Evolutionary conservation across 257 asterid genomes (phyloP).

Genomic region (Anisodus acutangulus): DNA sequence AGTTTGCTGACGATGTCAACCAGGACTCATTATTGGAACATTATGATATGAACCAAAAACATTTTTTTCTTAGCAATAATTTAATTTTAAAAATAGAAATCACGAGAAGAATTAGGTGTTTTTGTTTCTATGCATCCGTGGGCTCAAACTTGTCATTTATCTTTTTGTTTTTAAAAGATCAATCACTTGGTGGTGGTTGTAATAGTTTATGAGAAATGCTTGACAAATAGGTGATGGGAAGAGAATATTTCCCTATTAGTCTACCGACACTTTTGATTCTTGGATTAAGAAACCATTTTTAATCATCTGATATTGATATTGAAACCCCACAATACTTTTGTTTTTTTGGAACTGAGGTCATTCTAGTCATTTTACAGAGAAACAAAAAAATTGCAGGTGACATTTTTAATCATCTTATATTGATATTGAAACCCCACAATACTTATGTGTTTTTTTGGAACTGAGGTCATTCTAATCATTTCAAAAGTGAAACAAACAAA

Average conservation of each 20-base stretch:
- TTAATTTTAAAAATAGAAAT: slow-evolving; percentile 36
- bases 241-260: slow-evolving; percentile 30
- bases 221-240: neutral
- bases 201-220: slow-evolving; percentile 26
- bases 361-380: too few relatives aligned
- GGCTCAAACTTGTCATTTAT: slow-evolving; percentile 52
- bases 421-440: neutral
- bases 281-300: slow-evolving; percentile 32
- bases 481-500: too few relatives aligned
- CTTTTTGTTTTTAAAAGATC: slow-evolving; percentile 29
- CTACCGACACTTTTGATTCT: slow-evolving; percentile 62
- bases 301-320: slow-evolving; percentile 36
- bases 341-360: neutral
- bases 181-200: slow-evolving; percentile 41
- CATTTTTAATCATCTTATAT: slow-evolving; percentile 38
- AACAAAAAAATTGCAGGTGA: slow-evolving; percentile 10
- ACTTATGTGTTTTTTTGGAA: neutral
- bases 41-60: slow-evolving; percentile 38
- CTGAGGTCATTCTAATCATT: too few relatives aligned
- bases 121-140: slow-evolving; percentile 48
- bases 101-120: slow-evolving; percentile 35
- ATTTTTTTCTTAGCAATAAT: slow-evolving; percentile 22
- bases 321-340: neutral
- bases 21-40: slow-evolving; percentile 49
- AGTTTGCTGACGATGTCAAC: neutral